A percentile compares a stretch with the other conserved stretches of the same genome.
Evolutionary conservation across 148 eudicot genomes (phyloP).

Genomic region (Rhododendron simsii): DNA sequence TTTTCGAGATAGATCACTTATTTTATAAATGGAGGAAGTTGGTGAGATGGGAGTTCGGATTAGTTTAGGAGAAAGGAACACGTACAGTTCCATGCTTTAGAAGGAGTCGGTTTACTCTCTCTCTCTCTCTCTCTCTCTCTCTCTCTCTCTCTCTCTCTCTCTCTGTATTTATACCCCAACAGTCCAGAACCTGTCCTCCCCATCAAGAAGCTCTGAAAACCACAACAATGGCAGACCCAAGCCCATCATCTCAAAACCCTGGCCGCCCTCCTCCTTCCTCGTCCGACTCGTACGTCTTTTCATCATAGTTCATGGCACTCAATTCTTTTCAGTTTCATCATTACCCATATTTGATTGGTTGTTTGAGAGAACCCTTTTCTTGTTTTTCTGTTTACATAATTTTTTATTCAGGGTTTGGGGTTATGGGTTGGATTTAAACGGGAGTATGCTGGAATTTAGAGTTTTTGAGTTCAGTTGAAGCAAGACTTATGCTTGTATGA

Average conservation of each 20-base stretch:
- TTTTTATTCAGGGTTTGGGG: background rate
- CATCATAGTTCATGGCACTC: background rate
- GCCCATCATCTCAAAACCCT: background rate
- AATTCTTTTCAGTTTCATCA: background rate
- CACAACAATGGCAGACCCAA: slow-evolving; percentile 2
- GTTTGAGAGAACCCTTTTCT: background rate
- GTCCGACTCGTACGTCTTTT: background rate
- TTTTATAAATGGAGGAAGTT: too few species aligned
- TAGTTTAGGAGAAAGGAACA: too few species aligned
- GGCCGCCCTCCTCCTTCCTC: background rate
- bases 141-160: background rate
- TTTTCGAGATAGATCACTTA: too few species aligned
- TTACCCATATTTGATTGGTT: background rate
- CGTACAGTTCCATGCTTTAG: background rate
- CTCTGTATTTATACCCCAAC: background rate
- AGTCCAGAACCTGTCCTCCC: background rate
- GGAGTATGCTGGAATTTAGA: background rate
- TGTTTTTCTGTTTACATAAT: background rate
- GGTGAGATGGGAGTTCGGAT: too few species aligned
- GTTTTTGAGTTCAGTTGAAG: background rate
- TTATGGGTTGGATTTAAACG: background rate
- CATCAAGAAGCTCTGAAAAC: background rate
- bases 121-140: background rate
- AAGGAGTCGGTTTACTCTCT: background rate
- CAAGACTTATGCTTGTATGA: background rate